These are phyloP conservation scores for Glomus cerebriforme DNA, from an alignment of 192 early-diverging fungal genomes.

Conservation along the genomic window DNA sequence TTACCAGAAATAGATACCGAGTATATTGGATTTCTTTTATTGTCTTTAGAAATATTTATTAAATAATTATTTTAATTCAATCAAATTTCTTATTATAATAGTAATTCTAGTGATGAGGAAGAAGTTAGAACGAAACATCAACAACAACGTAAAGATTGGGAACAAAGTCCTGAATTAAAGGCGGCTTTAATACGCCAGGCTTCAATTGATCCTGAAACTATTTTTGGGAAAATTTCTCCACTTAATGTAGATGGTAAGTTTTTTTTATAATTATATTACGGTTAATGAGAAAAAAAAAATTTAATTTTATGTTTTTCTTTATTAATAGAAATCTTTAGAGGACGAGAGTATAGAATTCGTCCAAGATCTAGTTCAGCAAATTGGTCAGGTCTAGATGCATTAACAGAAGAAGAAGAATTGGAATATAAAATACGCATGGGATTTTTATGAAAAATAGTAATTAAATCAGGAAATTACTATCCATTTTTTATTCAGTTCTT, in stretches of 20 bases:
- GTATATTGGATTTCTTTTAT: background rate
- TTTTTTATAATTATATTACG: background rate
- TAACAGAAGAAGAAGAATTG: conserved; percentile 15
- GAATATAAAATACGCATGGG: conserved; percentile 30
- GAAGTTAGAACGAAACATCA: background rate
- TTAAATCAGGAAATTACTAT: no score
- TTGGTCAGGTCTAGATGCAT: conserved; percentile 20
- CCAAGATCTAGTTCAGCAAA: conserved; percentile 17
- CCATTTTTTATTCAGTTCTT: no score
- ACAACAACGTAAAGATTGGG: conserved; percentile 45
- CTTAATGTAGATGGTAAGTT: background rate
- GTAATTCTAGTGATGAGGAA: no score
- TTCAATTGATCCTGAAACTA: conserved; percentile 20
- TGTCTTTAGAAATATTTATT: background rate
- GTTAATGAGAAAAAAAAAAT: background rate
- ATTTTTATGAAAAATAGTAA: background rate
- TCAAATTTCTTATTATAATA: background rate
- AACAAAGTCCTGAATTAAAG: background rate
- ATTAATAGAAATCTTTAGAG: conserved; percentile 3
- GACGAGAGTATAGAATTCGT: background rate
- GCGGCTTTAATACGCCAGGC: conserved; percentile 6
- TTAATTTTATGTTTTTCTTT: background rate
- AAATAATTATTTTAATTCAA: background rate
- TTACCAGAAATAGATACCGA: background rate
- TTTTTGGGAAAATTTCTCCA: conserved; percentile 17